phyloP scores from a whole-genome alignment of 2,329 filamentous ascomycete genomes.

The Helicocarpus griseus region DNA sequence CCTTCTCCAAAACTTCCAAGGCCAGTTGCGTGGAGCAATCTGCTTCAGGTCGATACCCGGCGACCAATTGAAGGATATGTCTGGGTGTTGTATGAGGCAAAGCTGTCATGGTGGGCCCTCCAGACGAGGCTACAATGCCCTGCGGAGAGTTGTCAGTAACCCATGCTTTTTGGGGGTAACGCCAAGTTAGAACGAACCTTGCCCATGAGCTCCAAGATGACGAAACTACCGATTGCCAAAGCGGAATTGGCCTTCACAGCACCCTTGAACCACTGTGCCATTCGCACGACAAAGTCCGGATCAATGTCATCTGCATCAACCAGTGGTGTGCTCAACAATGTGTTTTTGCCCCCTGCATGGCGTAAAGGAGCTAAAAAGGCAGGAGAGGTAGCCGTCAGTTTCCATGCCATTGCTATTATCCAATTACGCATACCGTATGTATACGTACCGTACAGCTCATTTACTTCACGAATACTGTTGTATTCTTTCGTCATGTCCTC shows the following conservation, averaged over 20 bases:
- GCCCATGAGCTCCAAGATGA: background rate
- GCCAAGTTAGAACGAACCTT: background rate
- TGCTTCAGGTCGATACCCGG: background rate
- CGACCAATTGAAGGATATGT: background rate
- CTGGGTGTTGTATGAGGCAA: conserved; percentile 1
- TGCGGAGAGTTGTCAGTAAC: background rate
- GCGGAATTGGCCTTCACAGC: background rate
- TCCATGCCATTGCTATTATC: background rate
- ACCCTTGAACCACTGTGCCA: background rate
- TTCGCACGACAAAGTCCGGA: background rate
- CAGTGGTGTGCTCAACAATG: background rate
- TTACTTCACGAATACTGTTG: background rate
- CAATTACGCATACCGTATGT: background rate
- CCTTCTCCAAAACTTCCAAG: background rate
- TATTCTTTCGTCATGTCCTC: background rate
- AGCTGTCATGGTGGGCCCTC: background rate
- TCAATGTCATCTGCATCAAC: background rate
- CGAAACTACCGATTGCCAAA: background rate
- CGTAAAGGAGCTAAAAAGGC: background rate
- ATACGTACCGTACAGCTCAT: background rate
- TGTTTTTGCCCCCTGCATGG: background rate
- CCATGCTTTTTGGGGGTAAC: no score
- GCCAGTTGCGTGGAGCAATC: background rate
- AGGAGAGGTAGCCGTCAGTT: background rate
- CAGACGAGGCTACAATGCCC: background rate